Base-by-base conservation (phyloP, 768 basidiomycete genomes). In the Tulasnella sp. region DNA sequence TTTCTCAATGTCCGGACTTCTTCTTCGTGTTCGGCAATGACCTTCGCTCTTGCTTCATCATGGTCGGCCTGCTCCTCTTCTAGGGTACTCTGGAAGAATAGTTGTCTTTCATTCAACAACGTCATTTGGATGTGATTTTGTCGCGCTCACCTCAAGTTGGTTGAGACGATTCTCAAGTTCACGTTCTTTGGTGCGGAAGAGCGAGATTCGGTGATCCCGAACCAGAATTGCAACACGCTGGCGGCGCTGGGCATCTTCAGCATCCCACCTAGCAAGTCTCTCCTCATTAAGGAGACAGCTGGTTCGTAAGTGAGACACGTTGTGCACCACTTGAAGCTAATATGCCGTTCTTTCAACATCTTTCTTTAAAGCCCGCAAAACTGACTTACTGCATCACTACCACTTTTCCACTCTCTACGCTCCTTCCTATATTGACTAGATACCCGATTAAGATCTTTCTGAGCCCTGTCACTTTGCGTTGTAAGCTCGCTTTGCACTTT, bases 251-350 rank as follows among this genome's bases (percentile, higher is more conserved):
- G 44, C 22, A 19, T 31, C n/a, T 2, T 20, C 2, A 20, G 31
- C 16, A 6, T 32, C 22, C 15, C 22, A 44, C 16, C 16, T 47
- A 0, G 41, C 31, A n/a, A 31, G 29, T 3, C 42, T 41, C 34
- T 53, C 51, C 2, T 27, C 22, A 25, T 48, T 33, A 5, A 53
- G 32, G 29, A 45, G 19, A n/a, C 7, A 13, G 16, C 41, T 22
- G 22, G 35, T 53, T 16, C 51, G 41, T 13, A 47, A 22, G 41
- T 45, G 51, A 4, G 42, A 32, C 13, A 53, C 29, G n/a, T 44
- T 45, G 20, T 53, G 42, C 19, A 53, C 46, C 8, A 44, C 34
- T 22, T 53, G 51, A 8, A 49, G 29, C 51, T 53, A 41, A 25
- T 13, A 24, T 13, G 45, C 20, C 8, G 24, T n/a, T 22, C 37